phyloP scores from a whole-genome alignment of 2,329 filamentous ascomycete genomes.

The Aspergillus texensis region DNA sequence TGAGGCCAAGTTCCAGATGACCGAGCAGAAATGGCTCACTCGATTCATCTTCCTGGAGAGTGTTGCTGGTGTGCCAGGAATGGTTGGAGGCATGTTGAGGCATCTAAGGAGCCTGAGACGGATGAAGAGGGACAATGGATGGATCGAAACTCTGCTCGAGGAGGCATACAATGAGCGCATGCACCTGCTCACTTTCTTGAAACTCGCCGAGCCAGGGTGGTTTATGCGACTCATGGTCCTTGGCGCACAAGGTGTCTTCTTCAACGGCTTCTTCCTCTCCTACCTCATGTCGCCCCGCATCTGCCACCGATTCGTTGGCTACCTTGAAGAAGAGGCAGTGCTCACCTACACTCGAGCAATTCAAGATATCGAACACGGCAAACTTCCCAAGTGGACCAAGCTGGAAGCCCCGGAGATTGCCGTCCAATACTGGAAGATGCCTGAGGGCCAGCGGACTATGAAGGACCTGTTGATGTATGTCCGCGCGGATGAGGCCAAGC shows the following conservation, averaged over 20 bases:
- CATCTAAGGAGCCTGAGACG: slow-evolving; percentile 82
- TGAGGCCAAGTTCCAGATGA: slow-evolving; percentile 66
- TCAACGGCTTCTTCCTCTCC: slow-evolving; percentile 87
- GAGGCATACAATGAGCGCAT: slow-evolving; percentile 93
- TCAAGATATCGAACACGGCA: slow-evolving; percentile 81
- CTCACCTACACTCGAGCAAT: slow-evolving; percentile 92
- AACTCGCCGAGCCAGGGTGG: slow-evolving; percentile 80
- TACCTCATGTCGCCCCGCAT: slow-evolving; percentile 86
- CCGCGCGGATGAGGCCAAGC: slow-evolving; percentile 84
- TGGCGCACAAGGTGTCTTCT: slow-evolving; percentile 92
- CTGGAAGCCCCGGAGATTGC: slow-evolving; percentile 86
- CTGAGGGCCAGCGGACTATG: slow-evolving; percentile 80
- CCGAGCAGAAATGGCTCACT: slow-evolving; percentile 84
- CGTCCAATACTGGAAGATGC: slow-evolving; percentile 91
- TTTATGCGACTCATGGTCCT: slow-evolving; percentile 94
- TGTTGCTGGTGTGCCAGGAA: slow-evolving; percentile 92
- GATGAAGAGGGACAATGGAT: slow-evolving; percentile 92
- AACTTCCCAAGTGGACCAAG: slow-evolving; percentile 77
- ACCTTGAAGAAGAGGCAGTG: slow-evolving; percentile 95
- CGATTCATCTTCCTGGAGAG: slow-evolving; percentile 93
- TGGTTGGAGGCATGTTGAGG: slow-evolving; percentile 93
- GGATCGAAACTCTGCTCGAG: slow-evolving; percentile 89
- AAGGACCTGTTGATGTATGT: slow-evolving; percentile 85
- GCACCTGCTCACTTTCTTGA: slow-evolving; percentile 90
- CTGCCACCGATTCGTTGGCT: slow-evolving; percentile 93